phyloP scores from a whole-genome alignment of 1,139 yeast genomes.

The Yamadazyma oceani region DNA sequence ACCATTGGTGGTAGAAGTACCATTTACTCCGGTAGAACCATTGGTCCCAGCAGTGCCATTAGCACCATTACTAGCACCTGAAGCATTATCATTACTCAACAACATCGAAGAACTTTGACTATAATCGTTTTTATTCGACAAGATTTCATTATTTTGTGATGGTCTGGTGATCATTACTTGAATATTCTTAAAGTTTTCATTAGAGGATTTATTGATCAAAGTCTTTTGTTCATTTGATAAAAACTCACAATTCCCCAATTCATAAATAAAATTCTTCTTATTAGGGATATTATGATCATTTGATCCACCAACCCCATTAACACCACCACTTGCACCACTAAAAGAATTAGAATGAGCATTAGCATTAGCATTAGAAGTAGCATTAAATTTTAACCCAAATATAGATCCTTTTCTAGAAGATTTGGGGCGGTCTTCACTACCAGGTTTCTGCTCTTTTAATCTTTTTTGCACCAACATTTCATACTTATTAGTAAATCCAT shows the following conservation, averaged over 20 bases:
- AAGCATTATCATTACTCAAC: constrained; percentile 21
- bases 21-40: not conserved
- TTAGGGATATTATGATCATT: constrained; percentile 19
- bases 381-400: constrained; percentile 42
- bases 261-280: constrained; percentile 23
- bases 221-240: constrained; percentile 38
- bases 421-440: constrained; percentile 28
- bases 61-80: not conserved
- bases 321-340: constrained; percentile 11
- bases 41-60: constrained; percentile 6
- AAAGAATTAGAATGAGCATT: constrained; percentile 5
- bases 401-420: constrained; percentile 37
- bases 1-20: not conserved
- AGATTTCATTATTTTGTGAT: constrained; percentile 12
- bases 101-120: constrained; percentile 41
- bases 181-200: constrained; percentile 33
- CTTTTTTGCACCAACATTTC: constrained; percentile 41
- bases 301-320: not conserved
- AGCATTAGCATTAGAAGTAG: constrained; percentile 14
- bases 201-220: constrained; percentile 24
- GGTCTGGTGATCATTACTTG: constrained; percentile 43
- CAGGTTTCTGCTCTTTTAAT: constrained; percentile 32
- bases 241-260: constrained; percentile 35
- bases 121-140: constrained; percentile 25
- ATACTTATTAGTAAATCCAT: constrained; percentile 47